Evolutionary conservation across 2,329 filamentous ascomycete species (phyloP).

Genomic region (Neofusicoccum kwambonambiense): DNA sequence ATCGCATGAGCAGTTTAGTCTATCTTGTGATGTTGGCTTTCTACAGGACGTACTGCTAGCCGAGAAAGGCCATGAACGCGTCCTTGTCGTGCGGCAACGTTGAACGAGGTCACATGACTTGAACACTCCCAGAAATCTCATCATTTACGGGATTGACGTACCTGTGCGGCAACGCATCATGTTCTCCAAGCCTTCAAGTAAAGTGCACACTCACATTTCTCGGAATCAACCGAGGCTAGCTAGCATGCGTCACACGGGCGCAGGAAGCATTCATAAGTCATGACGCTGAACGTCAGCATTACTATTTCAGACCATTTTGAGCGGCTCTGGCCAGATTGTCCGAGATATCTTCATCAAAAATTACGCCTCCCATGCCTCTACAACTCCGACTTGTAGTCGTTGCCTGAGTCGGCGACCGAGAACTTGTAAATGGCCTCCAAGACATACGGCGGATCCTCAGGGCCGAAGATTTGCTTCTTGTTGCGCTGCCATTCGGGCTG

Average conservation of each 20-base stretch:
- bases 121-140: too few species aligned
- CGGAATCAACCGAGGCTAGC: too few species aligned
- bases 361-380: not conserved
- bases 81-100: too few species aligned
- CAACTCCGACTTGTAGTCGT: not conserved
- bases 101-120: too few species aligned
- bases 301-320: not conserved
- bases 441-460: slow-evolving; percentile 43
- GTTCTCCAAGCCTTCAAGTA: too few species aligned
- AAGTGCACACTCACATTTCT: too few species aligned
- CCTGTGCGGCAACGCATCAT: too few species aligned
- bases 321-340: not conserved
- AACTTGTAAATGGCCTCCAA: slow-evolving; percentile 48
- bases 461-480: slow-evolving; percentile 50
- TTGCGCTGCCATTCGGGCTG: slow-evolving; percentile 80
- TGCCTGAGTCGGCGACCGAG: not conserved
- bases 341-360: not conserved
- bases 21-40: too few species aligned
- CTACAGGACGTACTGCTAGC: too few species aligned
- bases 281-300: slow-evolving; percentile 6
- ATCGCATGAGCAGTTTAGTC: too few species aligned
- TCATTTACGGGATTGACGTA: too few species aligned
- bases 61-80: too few species aligned
- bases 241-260: not conserved
- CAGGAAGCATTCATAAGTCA: not conserved